Evolutionary conservation across 495 filamentous ascomycete species (phyloP).

Genomic region (Bathelium albidoporum): DNA sequence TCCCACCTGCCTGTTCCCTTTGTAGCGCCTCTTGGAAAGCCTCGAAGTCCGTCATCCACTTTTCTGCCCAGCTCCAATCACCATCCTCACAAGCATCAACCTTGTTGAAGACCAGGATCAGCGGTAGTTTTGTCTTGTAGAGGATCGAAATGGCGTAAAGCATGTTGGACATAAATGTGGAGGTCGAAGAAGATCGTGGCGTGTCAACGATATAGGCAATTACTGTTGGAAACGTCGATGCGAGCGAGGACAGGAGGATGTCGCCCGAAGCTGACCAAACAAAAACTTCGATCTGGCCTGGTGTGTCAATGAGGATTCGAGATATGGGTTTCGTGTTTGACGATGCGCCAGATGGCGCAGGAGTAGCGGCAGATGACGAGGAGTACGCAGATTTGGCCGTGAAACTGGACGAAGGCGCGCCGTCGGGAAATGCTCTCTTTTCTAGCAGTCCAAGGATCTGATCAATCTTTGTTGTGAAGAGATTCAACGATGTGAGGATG

Average conservation of each 20-base stretch:
- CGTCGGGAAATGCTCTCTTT: conserved; percentile 46
- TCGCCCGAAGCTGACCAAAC: conserved; percentile 91
- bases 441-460: conserved; percentile 83
- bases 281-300: conserved; percentile 96
- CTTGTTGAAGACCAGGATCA: conserved; percentile 99
- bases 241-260: conserved; percentile 87
- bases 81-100: conserved; percentile 84
- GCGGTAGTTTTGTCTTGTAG: conserved; percentile 95
- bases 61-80: conserved; percentile 60
- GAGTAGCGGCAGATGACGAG: neutral
- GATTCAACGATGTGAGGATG: conserved; percentile 91
- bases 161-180: conserved; percentile 99
- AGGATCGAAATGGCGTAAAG: conserved; percentile 95
- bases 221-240: conserved; percentile 87
- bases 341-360: conserved; percentile 31
- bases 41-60: conserved; percentile 99
- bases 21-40: conserved; percentile 81
- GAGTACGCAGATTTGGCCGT: neutral
- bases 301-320: conserved; percentile 87
- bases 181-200: conserved; percentile 79
- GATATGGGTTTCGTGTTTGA: conserved; percentile 54
- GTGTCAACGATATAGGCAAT: conserved; percentile 97
- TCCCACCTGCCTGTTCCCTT: conserved; percentile 65
- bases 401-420: conserved; percentile 38
- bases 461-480: conserved; percentile 96